Percentiles rank a stretch among this genome's conserved stretches.
Evolutionary conservation across 768 basidiomycete species (phyloP).

Genomic region (Tulasnella sp.): DNA sequence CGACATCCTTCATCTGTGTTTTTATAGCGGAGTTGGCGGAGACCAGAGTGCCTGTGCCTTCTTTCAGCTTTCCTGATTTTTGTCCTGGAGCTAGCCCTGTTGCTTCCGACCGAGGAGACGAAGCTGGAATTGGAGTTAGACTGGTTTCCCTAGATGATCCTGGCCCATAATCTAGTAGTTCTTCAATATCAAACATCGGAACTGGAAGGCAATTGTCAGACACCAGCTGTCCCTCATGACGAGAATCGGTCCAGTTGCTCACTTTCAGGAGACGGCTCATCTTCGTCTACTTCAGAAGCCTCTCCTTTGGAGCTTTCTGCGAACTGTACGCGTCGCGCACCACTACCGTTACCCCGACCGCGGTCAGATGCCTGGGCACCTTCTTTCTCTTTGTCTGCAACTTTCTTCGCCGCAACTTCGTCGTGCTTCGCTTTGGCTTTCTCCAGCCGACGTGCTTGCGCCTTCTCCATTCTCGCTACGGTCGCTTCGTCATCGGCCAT

Average conservation of each 20-base stretch:
- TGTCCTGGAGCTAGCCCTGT: too few relatives aligned
- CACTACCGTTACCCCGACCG: conserved; percentile 1
- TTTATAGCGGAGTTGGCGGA: background rate
- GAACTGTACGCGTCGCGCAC: conserved; percentile 7
- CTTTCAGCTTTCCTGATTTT: background rate
- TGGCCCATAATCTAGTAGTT: background rate
- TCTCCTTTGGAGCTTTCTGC: conserved; percentile 4
- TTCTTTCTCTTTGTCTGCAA: background rate
- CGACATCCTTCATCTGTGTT: conserved; percentile 4
- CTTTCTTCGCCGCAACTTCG: background rate
- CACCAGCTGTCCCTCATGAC: background rate
- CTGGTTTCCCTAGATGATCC: background rate
- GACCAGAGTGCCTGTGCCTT: background rate
- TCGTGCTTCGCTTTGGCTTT: background rate
- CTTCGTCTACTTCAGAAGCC: background rate
- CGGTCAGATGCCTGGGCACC: background rate
- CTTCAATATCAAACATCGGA: conserved; percentile 14
- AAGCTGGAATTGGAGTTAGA: conserved; percentile 3
- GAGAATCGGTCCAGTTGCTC: background rate
- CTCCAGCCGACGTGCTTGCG: background rate
- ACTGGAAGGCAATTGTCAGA: background rate
- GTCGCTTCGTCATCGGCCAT: background rate
- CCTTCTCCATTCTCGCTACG: background rate
- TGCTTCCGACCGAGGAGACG: background rate
- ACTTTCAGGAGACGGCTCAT: background rate